A percentile compares a stretch with the other conserved stretches of the same genome.
Conservation (phyloP, 139 green algal species). For the Diplosphaera chodatii region DNA sequence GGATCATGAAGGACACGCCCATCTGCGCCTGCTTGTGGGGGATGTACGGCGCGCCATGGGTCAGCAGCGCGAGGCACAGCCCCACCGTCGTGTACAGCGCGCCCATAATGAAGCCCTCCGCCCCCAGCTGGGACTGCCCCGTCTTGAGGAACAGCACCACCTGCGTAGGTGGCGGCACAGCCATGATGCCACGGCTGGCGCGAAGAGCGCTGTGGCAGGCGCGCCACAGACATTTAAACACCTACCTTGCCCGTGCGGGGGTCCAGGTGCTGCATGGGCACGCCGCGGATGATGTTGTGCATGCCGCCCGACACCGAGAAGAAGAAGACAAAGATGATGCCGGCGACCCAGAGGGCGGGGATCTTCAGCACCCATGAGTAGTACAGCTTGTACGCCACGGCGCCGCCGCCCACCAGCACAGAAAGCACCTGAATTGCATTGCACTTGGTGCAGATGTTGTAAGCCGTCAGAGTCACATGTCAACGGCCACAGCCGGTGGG, state of each 20-base stretch:
- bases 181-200: no score
- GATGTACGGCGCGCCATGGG: constrained; percentile 21
- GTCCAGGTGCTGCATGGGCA: constrained; percentile 53
- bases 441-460: no score
- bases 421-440: constrained; percentile 25
- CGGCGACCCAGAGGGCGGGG: constrained; percentile 33
- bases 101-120: constrained; percentile 76
- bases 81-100: constrained; percentile 55
- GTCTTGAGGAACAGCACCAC: constrained; percentile 29
- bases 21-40: background rate
- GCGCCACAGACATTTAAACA: no score
- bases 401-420: constrained; percentile 11
- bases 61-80: constrained; percentile 39
- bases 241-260: constrained; percentile 10
- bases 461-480: no score
- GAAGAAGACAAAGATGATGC: constrained; percentile 53
- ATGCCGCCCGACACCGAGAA: constrained; percentile 66
- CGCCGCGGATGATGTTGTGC: constrained; percentile 88
- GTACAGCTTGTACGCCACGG: constrained; percentile 44
- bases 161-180: background rate
- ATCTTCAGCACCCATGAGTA: constrained; percentile 42
- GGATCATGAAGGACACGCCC: background rate
- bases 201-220: no score
- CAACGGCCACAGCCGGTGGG: no score
- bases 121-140: constrained; percentile 58